phyloP scores from a whole-genome alignment of 2,329 filamentous ascomycete species.

The Penicillium sp. region DNA sequence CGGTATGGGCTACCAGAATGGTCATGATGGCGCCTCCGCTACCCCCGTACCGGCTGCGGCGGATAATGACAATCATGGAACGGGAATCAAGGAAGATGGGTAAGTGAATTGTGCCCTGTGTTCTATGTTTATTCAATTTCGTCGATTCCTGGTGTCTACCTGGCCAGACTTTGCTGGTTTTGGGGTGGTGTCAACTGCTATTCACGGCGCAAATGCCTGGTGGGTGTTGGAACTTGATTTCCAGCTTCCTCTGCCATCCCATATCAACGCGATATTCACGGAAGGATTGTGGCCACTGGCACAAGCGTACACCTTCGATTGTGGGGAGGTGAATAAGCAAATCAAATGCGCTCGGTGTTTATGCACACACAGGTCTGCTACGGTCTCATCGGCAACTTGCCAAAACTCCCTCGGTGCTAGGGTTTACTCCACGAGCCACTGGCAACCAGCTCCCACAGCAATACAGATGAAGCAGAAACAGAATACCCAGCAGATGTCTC shows the following conservation, averaged over 20 bases:
- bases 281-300: background rate
- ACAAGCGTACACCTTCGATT: background rate
- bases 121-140: conserved; percentile 16
- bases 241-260: background rate
- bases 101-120: conserved; percentile 56
- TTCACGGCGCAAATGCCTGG: conserved; percentile 13
- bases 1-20: conserved; percentile 27
- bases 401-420: background rate
- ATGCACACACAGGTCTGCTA: background rate
- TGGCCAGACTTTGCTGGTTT: conserved; percentile 10
- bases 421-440: background rate
- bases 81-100: conserved; percentile 81
- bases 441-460: background rate
- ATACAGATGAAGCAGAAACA: conserved; percentile 9
- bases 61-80: conserved; percentile 39
- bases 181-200: conserved; percentile 19
- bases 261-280: background rate
- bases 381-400: background rate
- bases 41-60: conserved; percentile 18
- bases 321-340: background rate
- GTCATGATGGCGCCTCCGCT: conserved; percentile 25
- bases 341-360: background rate
- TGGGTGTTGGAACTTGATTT: conserved; percentile 2
- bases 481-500: background rate
- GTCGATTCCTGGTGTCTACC: conserved; percentile 6